Percentiles rank a stretch among this genome's conserved stretches.
phyloP scores from a whole-genome alignment of 352 stramenopile species.

The Pythium chondricola region DNA sequence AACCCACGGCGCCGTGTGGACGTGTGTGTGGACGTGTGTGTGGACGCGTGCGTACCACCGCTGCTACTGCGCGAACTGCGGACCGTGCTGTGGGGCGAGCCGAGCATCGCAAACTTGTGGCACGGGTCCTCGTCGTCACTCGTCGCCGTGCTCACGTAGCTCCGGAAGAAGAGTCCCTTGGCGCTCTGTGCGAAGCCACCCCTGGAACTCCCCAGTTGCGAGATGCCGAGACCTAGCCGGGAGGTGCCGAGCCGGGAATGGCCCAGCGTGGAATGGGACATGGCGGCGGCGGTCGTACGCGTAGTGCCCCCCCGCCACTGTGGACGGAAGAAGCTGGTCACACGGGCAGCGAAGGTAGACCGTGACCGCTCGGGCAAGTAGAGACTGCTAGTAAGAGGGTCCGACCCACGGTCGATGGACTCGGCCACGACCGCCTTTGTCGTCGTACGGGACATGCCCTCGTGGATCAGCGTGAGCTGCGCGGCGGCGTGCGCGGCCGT shows the following conservation, averaged over 20 bases:
- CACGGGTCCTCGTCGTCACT: constrained; percentile 10
- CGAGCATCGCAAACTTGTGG: constrained; percentile 29
- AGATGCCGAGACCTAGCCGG: constrained; percentile 4
- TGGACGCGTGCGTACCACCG: constrained; percentile 16
- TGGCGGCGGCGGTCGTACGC: constrained; percentile 18
- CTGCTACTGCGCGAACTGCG: constrained; percentile 14
- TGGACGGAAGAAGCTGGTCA: constrained; percentile 72
- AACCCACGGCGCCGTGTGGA: constrained; percentile 27
- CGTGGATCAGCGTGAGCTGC: constrained; percentile 48
- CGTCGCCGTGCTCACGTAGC: background rate
- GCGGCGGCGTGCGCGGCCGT: constrained; percentile 39
- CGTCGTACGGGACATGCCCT: constrained; percentile 25
- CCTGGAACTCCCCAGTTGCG: constrained; percentile 10
- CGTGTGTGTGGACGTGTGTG: constrained; percentile 22
- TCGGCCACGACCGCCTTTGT: constrained; percentile 22
- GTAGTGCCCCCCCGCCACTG: constrained; percentile 28
- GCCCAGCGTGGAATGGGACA: constrained; percentile 11
- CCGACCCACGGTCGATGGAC: constrained; percentile 59
- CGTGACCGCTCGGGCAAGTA: constrained; percentile 19
- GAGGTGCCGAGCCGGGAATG: constrained; percentile 2
- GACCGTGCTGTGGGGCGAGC: constrained; percentile 1
- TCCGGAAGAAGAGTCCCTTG: constrained; percentile 20
- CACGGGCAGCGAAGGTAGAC: constrained; percentile 39
- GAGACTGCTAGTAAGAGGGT: constrained; percentile 34
- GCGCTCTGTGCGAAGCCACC: too few relatives aligned